These are phyloP conservation scores for Chytriomyces sp. DNA, from an alignment of 192 early-diverging fungal species.

Conservation along the genomic window DNA sequence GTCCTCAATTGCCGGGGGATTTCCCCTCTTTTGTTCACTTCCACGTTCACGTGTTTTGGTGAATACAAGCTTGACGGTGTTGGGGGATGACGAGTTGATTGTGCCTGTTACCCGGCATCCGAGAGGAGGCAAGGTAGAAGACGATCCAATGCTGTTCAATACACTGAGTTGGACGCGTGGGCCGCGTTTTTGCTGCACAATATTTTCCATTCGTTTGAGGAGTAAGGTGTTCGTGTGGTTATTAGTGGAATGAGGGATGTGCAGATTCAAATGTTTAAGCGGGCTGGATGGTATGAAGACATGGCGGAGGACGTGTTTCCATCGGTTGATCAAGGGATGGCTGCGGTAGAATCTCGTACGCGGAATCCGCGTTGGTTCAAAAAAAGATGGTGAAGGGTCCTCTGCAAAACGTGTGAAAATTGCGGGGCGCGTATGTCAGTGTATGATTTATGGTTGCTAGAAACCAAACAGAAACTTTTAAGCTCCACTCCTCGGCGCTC, in stretches of 20 bases:
- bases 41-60: conserved; percentile 90
- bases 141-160: no score
- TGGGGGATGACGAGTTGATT: no score
- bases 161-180: conserved; percentile 18
- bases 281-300: conserved; percentile 1
- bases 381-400: not conserved
- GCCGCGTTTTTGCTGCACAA: conserved; percentile 23
- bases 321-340: not conserved
- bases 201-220: conserved; percentile 30
- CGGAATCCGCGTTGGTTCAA: not conserved
- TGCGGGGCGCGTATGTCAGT: no score
- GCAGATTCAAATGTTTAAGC: not conserved
- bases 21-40: conserved; percentile 78
- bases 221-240: not conserved
- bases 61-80: conserved; percentile 47
- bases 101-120: no score
- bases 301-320: not conserved
- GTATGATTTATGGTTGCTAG: no score
- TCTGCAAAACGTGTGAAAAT: no score
- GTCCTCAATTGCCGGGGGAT: conserved; percentile 43
- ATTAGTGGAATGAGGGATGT: not conserved
- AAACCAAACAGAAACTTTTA: no score
- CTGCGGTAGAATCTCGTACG: not conserved
- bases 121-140: no score
- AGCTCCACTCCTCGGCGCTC: no score